A percentile compares a stretch with the other conserved stretches of the same genome.
Conservation (phyloP, 768 basidiomycete species). For the Serpula lacrymans region DNA sequence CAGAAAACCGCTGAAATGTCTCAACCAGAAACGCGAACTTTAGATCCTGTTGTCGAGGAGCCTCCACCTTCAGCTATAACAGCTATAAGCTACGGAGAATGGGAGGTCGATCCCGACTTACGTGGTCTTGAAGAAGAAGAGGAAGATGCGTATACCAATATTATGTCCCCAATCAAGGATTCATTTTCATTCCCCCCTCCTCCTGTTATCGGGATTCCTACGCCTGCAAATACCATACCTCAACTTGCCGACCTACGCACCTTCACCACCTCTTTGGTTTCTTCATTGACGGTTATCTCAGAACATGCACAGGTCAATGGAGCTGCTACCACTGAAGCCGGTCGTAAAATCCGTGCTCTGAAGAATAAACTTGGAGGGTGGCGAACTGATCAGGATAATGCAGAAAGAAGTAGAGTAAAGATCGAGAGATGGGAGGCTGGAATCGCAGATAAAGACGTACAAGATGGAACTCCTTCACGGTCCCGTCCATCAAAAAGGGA, state of each 20-base stretch:
- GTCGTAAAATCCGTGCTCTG: conserved; percentile 79
- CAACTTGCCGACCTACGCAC: conserved; percentile 71
- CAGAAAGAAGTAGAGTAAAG: conserved; percentile 69
- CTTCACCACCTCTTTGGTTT: conserved; percentile 69
- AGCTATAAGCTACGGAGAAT: conserved; percentile 34
- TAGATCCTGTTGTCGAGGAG: conserved; percentile 40
- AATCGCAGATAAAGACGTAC: conserved; percentile 38
- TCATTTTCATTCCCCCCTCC: conserved; percentile 51
- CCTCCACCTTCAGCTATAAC: conserved; percentile 21
- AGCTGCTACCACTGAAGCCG: conserved; percentile 81
- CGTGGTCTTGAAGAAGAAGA: conserved; percentile 40
- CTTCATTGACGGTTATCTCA: conserved; percentile 72
- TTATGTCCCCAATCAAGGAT: conserved; percentile 51
- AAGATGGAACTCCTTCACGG: conserved; percentile 23
- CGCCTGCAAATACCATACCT: conserved; percentile 49
- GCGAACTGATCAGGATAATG: conserved; percentile 81
- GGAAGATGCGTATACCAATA: conserved; percentile 35
- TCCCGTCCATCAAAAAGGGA: conserved; percentile 38
- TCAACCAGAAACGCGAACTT: conserved; percentile 22
- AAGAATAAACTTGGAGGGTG: conserved; percentile 82
- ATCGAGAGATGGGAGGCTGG: conserved; percentile 84
- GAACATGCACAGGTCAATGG: conserved; percentile 89
- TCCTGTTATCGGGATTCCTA: conserved; percentile 45
- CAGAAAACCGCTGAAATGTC: conserved; percentile 24
- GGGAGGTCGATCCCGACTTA: conserved; percentile 56